Percentiles rank a stretch among this genome's conserved stretches.
Conservation (phyloP, 1,284 basidiomycete species). For the Golubevia pallescens region DNA sequence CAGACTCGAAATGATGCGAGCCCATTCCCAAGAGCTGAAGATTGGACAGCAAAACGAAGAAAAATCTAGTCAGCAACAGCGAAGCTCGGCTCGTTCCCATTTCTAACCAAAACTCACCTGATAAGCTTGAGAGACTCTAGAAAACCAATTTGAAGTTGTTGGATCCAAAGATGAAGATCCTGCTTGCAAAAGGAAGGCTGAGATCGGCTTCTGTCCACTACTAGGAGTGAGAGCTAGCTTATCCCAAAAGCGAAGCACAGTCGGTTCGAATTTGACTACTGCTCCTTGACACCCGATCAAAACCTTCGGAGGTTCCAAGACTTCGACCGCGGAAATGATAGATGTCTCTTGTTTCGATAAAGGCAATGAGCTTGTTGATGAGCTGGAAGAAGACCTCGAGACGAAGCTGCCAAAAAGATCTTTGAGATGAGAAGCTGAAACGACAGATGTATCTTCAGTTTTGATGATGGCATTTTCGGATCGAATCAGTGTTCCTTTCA, state of each 20-base stretch:
- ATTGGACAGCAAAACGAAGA: background rate
- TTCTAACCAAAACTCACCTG: background rate
- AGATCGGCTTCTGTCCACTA: conserved; percentile 34
- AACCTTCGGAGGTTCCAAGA: conserved; percentile 34
- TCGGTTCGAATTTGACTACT: conserved; percentile 26
- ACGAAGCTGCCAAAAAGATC: conserved; percentile 29
- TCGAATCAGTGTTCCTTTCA: no score
- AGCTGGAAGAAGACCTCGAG: conserved; percentile 12
- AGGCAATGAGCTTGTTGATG: background rate
- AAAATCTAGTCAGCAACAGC: background rate
- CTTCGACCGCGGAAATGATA: conserved; percentile 4
- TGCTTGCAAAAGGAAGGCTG: conserved; percentile 33
- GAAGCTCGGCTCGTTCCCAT: background rate
- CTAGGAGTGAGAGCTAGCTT: conserved; percentile 42
- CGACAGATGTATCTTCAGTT: no score
- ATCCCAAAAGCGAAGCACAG: conserved; percentile 48
- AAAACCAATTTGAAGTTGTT: conserved; percentile 36
- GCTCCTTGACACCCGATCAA: conserved; percentile 39
- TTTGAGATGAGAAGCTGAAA: conserved; percentile 1
- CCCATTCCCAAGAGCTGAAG: background rate
- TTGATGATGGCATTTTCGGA: no score
- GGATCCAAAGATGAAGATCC: no score
- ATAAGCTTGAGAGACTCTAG: conserved; percentile 23
- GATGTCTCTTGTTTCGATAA: background rate
- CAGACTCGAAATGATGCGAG: background rate